These are phyloP conservation scores for Diversispora epigaea DNA, from an alignment of 192 early-diverging fungal species.

Conservation along the genomic window DNA sequence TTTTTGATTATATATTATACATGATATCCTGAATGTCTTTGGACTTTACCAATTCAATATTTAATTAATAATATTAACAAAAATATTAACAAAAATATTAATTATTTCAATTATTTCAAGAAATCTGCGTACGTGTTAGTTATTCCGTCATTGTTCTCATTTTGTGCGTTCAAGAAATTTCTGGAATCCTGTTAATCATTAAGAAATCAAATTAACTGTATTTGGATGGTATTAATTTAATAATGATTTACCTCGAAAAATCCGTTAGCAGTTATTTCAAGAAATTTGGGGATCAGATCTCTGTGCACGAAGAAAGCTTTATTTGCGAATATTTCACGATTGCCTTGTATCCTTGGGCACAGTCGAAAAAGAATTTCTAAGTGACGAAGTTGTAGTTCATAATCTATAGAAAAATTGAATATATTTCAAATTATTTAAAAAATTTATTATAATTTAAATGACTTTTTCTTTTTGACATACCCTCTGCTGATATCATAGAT, in stretches of 20 bases:
- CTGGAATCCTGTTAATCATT: constrained; percentile 2
- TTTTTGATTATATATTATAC: constrained; percentile 17
- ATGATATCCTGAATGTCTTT: constrained; percentile 5
- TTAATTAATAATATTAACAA: no score
- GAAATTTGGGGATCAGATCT: constrained; percentile 8
- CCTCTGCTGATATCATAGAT: constrained; percentile 13
- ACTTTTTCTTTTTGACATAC: neutral
- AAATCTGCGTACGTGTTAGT: constrained; percentile 3
- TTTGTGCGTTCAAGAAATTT: constrained; percentile 10
- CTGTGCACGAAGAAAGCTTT: neutral
- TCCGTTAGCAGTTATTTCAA: constrained; percentile 7
- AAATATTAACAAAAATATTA: no score
- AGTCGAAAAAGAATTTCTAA: constrained; percentile 20
- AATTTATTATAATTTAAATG: neutral
- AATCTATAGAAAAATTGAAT: constrained; percentile 1
- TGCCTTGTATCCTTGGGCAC: constrained; percentile 17
- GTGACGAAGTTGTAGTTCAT: constrained; percentile 25
- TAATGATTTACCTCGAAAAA: constrained; percentile 12
- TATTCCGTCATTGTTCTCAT: constrained; percentile 14
- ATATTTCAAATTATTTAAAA: neutral
- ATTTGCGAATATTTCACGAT: constrained; percentile 25
- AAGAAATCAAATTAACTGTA: neutral
- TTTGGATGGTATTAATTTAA: neutral
- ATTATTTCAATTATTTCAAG: neutral
- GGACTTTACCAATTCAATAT: neutral